Base-by-base conservation (phyloP, 129 eudicot genomes). In the Erigeron canadensis region DNA sequence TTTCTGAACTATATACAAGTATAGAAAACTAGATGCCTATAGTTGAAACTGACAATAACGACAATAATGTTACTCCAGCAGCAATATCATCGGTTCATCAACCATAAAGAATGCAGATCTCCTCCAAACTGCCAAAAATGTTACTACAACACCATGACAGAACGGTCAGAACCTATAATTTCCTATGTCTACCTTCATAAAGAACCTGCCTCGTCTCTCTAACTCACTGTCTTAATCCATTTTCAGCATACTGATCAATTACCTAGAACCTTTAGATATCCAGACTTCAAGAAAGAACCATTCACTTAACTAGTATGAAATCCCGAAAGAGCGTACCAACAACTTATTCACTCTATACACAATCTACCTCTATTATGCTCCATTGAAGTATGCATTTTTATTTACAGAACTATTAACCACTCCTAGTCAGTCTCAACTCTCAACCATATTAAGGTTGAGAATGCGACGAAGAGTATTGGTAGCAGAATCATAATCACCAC, bases 401-500 rank as follows among this genome's bases (percentile, higher is more conserved):
- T 80, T 71, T 83, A 83, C 88, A 83, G 72, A 18, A 13, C 5
- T 23, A 4, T 76, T 63, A 80, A 22, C 13, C 18, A 41, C 76
- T 28, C 65, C 65, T 70, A 59, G 46, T 86, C 90, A 78, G 50
- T 82, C 83, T 82, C 86, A 67, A 81, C 39, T 80, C 85, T 82
- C 86, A 67, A 80, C 45, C 68, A 78, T 48, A 56, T 86, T 93
- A 45, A 89, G 88, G 67, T 86, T 89, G 71, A 89, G 93, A 56
- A 89, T 89, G 82, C 90, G 96, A 71, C 93, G 84, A 18, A 75
- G 84, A 56, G 86, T 83, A 81, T 84, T 75, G 1, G 96, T 86
- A 63, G 90, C 96, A 75, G 67, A 82, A 71, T 86, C 88, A 59
- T 50, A 13, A 81, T 82, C 85, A 81, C 69, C 54, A 55, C 62